Conservation (phyloP, 805 yeast genomes). For the Brettanomyces sp. region DNA sequence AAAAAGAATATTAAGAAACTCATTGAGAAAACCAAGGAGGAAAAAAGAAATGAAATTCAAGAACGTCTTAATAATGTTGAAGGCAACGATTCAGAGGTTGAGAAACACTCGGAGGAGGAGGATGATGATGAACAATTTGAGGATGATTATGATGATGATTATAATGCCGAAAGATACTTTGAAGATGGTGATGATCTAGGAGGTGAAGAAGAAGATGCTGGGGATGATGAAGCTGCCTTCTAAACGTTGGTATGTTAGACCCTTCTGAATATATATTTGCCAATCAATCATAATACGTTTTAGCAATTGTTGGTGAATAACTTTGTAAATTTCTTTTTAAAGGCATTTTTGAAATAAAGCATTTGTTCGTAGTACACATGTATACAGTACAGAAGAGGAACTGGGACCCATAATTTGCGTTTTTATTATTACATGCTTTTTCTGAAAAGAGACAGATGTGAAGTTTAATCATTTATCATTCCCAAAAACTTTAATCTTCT, state of each 20-base stretch:
- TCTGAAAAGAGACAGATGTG: too few relatives aligned
- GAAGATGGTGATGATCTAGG: constrained; percentile 62
- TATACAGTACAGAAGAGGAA: too few relatives aligned
- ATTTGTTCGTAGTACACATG: too few relatives aligned
- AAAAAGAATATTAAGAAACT: constrained; percentile 28
- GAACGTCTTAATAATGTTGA: constrained; percentile 26
- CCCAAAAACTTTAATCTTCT: constrained; percentile 11
- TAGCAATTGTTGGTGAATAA: not conserved
- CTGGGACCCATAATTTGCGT: too few relatives aligned
- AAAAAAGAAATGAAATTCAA: constrained; percentile 20
- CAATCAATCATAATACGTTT: not conserved
- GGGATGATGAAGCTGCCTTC: constrained; percentile 66
- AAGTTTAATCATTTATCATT: not conserved
- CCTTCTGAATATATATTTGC: not conserved
- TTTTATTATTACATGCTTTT: too few relatives aligned
- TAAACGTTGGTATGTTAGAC: constrained; percentile 15
- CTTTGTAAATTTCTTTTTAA: too few relatives aligned
- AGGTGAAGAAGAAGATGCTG: constrained; percentile 44
- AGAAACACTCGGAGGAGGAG: constrained; percentile 38
- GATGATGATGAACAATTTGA: constrained; percentile 63
- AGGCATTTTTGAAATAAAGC: too few relatives aligned
- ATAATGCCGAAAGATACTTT: constrained; percentile 71
- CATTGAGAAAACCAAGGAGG: constrained; percentile 19
- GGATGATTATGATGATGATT: constrained; percentile 71
- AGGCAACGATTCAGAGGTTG: constrained; percentile 35